Conservation (phyloP, 345 rosid species). For the Aquilaria malaccensis region DNA sequence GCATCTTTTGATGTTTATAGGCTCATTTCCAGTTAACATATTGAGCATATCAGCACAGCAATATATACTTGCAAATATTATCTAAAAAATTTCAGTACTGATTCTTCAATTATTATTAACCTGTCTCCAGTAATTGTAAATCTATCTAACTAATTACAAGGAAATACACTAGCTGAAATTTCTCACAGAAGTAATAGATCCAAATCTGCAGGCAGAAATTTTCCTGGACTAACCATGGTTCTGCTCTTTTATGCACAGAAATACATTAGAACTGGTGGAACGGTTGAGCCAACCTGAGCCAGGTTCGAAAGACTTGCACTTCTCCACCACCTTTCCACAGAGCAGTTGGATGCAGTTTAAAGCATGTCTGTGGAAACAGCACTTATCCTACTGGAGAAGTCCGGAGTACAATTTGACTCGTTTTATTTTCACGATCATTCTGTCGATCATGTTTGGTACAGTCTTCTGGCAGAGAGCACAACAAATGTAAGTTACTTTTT, state of each 20-base stretch:
- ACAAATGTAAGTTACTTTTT: conserved; percentile 15
- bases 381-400: conserved; percentile 51
- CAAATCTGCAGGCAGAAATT: too few relatives aligned
- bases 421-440: conserved; percentile 14
- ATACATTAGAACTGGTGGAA: conserved; percentile 24
- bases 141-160: too few relatives aligned
- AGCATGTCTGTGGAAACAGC: conserved; percentile 54
- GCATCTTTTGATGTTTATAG: too few relatives aligned
- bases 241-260: conserved; percentile 14
- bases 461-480: conserved; percentile 25
- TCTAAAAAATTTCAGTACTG: too few relatives aligned
- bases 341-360: conserved; percentile 26
- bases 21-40: too few relatives aligned
- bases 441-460: conserved; percentile 21
- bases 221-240: neutral
- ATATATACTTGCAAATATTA: too few relatives aligned
- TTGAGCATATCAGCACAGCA: too few relatives aligned
- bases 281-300: conserved; percentile 26
- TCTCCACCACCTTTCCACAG: conserved; percentile 29
- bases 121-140: too few relatives aligned
- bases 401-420: conserved; percentile 36
- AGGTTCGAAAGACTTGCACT: conserved; percentile 31
- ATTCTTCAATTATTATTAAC: too few relatives aligned
- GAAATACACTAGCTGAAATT: too few relatives aligned
- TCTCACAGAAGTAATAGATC: too few relatives aligned